Percentiles rank a stretch among this genome's conserved stretches.
Evolutionary conservation across 768 basidiomycete species (phyloP).

Genomic region (Panaeolus papilionaceus): DNA sequence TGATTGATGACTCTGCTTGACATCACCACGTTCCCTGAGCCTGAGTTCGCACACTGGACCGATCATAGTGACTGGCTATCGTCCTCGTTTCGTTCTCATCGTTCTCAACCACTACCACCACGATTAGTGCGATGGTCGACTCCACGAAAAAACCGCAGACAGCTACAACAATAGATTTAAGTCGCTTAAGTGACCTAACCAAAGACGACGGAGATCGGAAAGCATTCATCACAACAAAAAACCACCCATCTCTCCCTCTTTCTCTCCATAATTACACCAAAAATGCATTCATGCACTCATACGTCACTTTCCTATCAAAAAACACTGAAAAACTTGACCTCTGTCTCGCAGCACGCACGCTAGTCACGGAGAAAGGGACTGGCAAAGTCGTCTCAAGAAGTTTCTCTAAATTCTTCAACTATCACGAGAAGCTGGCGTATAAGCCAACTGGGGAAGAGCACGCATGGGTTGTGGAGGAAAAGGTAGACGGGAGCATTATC

Average conservation of each 20-base stretch:
- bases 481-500: slow-evolving; percentile 34
- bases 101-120: neutral
- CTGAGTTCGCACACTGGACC: neutral
- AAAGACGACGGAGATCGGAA: neutral
- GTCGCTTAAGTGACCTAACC: neutral
- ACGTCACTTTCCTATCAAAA: neutral
- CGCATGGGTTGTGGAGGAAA: slow-evolving; percentile 31
- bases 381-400: slow-evolving; percentile 32
- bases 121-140: neutral
- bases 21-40: too few relatives aligned
- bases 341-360: slow-evolving; percentile 26
- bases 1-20: too few relatives aligned
- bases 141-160: neutral
- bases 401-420: slow-evolving; percentile 34
- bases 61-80: too few relatives aligned
- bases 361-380: slow-evolving; percentile 27
- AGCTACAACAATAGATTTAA: neutral
- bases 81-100: too few relatives aligned
- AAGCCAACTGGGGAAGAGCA: slow-evolving; percentile 29
- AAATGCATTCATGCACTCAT: slow-evolving; percentile 19
- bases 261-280: slow-evolving; percentile 32
- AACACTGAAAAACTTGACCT: slow-evolving; percentile 23
- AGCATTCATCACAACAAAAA: slow-evolving; percentile 28
- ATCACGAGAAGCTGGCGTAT: slow-evolving; percentile 30
- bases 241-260: slow-evolving; percentile 29